A percentile compares a stretch with the other conserved stretches of the same genome.
Conservation (phyloP, 352 stramenopile genomes). For the Phytopythium litorale region DNA sequence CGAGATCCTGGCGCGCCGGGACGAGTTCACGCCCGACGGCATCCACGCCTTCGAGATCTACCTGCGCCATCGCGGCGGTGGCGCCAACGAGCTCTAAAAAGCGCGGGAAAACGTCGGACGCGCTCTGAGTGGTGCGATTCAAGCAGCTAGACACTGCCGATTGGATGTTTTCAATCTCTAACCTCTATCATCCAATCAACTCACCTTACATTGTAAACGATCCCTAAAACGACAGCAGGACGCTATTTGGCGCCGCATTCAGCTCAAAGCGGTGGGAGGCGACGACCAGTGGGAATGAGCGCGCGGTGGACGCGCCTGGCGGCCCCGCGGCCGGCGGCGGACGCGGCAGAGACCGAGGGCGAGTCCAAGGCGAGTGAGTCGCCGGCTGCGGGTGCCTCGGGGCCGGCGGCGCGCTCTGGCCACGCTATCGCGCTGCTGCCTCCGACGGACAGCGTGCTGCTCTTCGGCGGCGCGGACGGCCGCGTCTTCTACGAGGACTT, state of each 20-base stretch:
- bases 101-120: neutral
- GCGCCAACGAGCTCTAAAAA: neutral
- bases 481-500: slow-evolving; percentile 61
- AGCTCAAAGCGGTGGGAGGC: too few species aligned
- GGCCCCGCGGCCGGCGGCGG: neutral
- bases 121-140: neutral
- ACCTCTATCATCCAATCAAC: neutral
- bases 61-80: slow-evolving; percentile 13
- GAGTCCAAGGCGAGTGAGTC: neutral
- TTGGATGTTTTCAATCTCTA: neutral
- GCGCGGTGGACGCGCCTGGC: slow-evolving; percentile 28
- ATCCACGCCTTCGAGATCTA: slow-evolving; percentile 80
- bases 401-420: slow-evolving; percentile 38
- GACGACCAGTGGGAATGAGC: slow-evolving; percentile 2
- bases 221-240: neutral
- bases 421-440: slow-evolving; percentile 56
- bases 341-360: neutral
- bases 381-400: neutral
- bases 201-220: neutral
- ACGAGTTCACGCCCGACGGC: slow-evolving; percentile 78
- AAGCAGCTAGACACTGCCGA: neutral
- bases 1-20: slow-evolving; percentile 56
- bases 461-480: slow-evolving; percentile 64
- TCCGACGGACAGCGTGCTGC: slow-evolving; percentile 39
- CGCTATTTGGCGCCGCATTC: neutral